Base-by-base conservation (phyloP, 2,329 filamentous ascomycete genomes). In the Hypoxylon sp. region DNA sequence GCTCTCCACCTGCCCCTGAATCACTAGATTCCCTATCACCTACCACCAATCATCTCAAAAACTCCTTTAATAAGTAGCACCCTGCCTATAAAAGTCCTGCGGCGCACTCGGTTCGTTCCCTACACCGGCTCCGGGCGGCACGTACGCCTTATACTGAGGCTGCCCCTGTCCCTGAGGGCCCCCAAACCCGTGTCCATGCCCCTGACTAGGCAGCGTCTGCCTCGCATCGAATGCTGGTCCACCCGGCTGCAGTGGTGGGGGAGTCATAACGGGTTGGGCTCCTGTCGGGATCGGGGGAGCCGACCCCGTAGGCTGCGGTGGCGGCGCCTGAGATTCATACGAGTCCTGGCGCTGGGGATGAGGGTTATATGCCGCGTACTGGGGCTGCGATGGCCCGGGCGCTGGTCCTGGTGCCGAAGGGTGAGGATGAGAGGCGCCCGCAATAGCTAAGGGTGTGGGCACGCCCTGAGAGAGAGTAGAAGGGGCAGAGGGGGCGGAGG, bases 111-210 rank as follows among this genome's bases (percentile, higher is more conserved):
- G 82, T 8, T 79, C 82, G 32, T 79, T 48, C 16, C 74, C 37
- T 8, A 21, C 37, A 5, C 16, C 37, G 3, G 7, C 7, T 21
- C 37, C 54, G 63, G 81, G 84, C 2, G 86, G 86, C 2, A 84
- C 82, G 63, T 90, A 90, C 0, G 88, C 84, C 74, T 86, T 89
- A 70, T 89, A 90, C 74, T 88, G 86, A 39, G 80, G 80, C 71
- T 81, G 80, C 16, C 71, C 71, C 73, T 87, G 85, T 41, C 79
- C 80, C 71, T 81, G 79, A 8, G n/a, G 14, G 12, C 47, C 19
- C 23, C 51, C 21, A 70, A 69, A 39, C 67, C 71, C 67, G 54
- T 70, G 25, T 63, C 63, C 29, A 43, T 29, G 68, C 43, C 63
- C 32, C 30, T 87, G 82, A 68, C 83, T 86, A 3, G 84, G 84